Conservation (phyloP, 2,329 filamentous ascomycete genomes). For the Ceratocystiopsis sp. region DNA sequence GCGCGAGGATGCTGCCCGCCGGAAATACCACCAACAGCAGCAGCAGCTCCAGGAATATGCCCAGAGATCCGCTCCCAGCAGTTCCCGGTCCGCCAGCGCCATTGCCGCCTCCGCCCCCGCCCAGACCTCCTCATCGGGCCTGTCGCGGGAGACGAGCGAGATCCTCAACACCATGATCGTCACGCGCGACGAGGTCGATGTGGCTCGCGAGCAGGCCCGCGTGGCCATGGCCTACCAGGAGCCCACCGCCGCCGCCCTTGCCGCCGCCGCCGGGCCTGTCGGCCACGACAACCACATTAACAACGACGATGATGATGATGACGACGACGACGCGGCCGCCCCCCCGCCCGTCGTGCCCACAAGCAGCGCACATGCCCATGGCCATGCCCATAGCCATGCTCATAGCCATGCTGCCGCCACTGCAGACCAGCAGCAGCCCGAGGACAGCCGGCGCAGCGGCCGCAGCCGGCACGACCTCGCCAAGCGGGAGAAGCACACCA, state of each 20-base stretch:
- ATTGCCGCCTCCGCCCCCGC: slow-evolving; percentile 15
- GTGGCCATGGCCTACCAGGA: slow-evolving; percentile 41
- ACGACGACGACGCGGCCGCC: slow-evolving; percentile 27
- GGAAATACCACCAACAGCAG: slow-evolving; percentile 15
- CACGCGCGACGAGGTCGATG: slow-evolving; percentile 57
- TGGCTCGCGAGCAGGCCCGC: slow-evolving; percentile 54
- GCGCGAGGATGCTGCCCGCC: slow-evolving; percentile 21
- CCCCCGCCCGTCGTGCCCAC: slow-evolving; percentile 27
- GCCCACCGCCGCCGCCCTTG: too few relatives aligned
- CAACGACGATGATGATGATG: slow-evolving; percentile 14
- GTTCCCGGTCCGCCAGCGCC: slow-evolving; percentile 17
- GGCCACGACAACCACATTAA: slow-evolving; percentile 11
- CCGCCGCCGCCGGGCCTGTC: too few relatives aligned
- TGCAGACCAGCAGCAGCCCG: slow-evolving; percentile 12
- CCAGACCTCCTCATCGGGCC: slow-evolving; percentile 37
- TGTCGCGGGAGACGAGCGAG: slow-evolving; percentile 61
- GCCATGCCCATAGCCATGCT: too few relatives aligned
- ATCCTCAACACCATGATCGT: slow-evolving; percentile 63
- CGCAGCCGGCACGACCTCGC: slow-evolving; percentile 45
- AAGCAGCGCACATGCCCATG: too few relatives aligned
- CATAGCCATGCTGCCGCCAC: not conserved
- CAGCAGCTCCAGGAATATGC: slow-evolving; percentile 21
- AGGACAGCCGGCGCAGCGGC: slow-evolving; percentile 29
- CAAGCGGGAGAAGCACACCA: slow-evolving; percentile 55
- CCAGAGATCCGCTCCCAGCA: slow-evolving; percentile 11